A percentile compares a stretch with the other conserved stretches of the same genome.
Conservation (phyloP, 2,329 filamentous ascomycete species). For the Aspergillus eucalypticola region DNA sequence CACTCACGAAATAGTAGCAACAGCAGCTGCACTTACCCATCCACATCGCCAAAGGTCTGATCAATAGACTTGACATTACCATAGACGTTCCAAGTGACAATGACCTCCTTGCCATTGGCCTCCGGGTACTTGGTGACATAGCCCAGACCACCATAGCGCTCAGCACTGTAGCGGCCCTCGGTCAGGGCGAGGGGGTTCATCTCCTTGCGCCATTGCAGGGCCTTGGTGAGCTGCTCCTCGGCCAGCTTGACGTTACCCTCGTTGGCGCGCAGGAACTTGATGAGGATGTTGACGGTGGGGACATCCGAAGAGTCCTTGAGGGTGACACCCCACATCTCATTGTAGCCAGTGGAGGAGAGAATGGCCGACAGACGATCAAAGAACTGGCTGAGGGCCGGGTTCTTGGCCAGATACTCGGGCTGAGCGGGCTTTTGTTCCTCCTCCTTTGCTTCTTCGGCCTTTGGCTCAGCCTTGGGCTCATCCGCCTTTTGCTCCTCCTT, state of each 20-base stretch:
- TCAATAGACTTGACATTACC: constrained; percentile 80
- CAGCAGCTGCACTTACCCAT: constrained; percentile 62
- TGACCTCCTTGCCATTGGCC: constrained; percentile 53
- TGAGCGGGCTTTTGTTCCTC: constrained; percentile 29
- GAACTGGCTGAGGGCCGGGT: constrained; percentile 55
- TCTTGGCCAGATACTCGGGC: constrained; percentile 37
- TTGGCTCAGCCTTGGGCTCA: neutral
- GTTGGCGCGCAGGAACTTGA: constrained; percentile 94
- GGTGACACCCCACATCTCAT: constrained; percentile 84
- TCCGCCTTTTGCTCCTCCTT: neutral
- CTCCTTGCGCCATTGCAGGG: constrained; percentile 79
- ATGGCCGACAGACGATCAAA: constrained; percentile 61
- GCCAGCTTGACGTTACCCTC: constrained; percentile 72
- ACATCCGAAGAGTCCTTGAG: constrained; percentile 60
- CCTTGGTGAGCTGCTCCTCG: constrained; percentile 73
- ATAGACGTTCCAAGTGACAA: constrained; percentile 93
- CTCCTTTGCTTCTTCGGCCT: constrained; percentile 2
- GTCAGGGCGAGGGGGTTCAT: constrained; percentile 70
- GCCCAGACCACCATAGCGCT: constrained; percentile 75
- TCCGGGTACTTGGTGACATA: constrained; percentile 73
- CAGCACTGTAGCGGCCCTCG: constrained; percentile 61
- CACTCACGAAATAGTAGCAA: neutral
- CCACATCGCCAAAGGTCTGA: constrained; percentile 75
- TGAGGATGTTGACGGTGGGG: constrained; percentile 78
- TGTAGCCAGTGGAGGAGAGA: constrained; percentile 59